Base-by-base conservation (phyloP, 495 filamentous ascomycete species). In the Aspergillus bertholletiae region DNA sequence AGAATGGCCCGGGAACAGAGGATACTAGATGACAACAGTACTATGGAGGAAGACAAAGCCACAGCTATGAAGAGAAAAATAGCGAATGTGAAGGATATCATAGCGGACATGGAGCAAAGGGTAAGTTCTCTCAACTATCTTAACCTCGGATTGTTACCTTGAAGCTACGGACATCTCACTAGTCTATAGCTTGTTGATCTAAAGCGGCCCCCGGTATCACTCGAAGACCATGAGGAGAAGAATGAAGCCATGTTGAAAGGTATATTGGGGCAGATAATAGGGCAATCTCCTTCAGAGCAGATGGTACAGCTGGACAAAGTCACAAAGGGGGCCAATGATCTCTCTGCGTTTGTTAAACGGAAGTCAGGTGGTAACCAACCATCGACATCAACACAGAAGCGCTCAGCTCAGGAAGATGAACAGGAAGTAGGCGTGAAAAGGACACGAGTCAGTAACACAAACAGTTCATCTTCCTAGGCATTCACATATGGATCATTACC, bases 31-130 rank as follows among this genome's bases (percentile, higher is more conserved):
- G 72, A 66, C 24, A 80, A 82, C 54, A 78, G 81, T 44, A 80
- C 85, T 54, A 62, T 66, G 34, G 68, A 68, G 28, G 74, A 76
- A 45, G 74, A 74, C 34, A 77, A 75, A 43, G 54, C 52, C 1
- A 82, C 83, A 46, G 73, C 81, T 20, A 80, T 80, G 23, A 81
- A 84, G 57, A 77, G 78, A 37, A 82, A 83, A 55, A 90, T 96
- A 61, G 73, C 79, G 11, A 91, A 96, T 54, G 88, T 92, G 27
- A 92, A 89, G 70, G 92, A 96, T 34, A 85, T 96, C 48, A 79
- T 96, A 34, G 80, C 77, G 37, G 91, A 96, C 61, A 93, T 96
- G 90, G 86, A 95, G 74, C 84, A 87, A 71, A 74, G 88, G 66
- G 85, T 88, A 76, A 79, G 76, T 71, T 17, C 15, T 15, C 22